These are phyloP conservation scores for Cyclostephanos invisitatus DNA, from an alignment of 108 stramenopile species.

Conservation along the genomic window DNA sequence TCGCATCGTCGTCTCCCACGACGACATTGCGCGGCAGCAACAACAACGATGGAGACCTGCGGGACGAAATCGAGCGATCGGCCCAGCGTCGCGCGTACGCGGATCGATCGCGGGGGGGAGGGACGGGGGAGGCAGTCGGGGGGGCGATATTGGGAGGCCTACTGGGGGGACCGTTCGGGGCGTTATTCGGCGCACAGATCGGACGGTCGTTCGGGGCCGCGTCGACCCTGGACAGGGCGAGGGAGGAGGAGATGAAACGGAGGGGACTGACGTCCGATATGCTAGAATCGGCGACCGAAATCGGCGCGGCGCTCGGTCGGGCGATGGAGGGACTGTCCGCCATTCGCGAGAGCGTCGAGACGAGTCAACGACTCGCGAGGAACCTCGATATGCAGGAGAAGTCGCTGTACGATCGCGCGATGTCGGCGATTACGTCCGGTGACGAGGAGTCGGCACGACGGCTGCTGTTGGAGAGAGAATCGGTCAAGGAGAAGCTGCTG, in stretches of 20 bases:
- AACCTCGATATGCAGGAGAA: slow-evolving; percentile 58
- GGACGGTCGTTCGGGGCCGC: slow-evolving; percentile 62
- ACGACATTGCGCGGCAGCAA: slow-evolving; percentile 19
- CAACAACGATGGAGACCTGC: slow-evolving; percentile 17
- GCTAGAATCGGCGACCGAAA: slow-evolving; percentile 71
- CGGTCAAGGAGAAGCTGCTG: slow-evolving; percentile 67
- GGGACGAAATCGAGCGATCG: slow-evolving; percentile 43
- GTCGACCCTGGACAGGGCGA: slow-evolving; percentile 60
- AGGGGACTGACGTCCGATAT: slow-evolving; percentile 77
- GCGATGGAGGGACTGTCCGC: slow-evolving; percentile 67
- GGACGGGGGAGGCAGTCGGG: slow-evolving; percentile 61
- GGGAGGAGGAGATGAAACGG: slow-evolving; percentile 75
- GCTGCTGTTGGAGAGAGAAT: slow-evolving; percentile 60
- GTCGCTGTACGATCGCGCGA: slow-evolving; percentile 70
- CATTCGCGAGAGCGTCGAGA: slow-evolving; percentile 63
- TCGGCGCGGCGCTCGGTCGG: slow-evolving; percentile 63
- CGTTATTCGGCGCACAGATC: slow-evolving; percentile 80
- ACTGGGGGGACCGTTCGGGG: slow-evolving; percentile 79
- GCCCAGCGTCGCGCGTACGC: slow-evolving; percentile 41
- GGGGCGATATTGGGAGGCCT: slow-evolving; percentile 81
- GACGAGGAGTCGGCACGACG: slow-evolving; percentile 68
- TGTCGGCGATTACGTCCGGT: slow-evolving; percentile 48
- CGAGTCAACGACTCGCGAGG: slow-evolving; percentile 68
- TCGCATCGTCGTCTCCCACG: background rate
- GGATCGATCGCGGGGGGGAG: slow-evolving; percentile 35